Percentiles rank a stretch among this genome's conserved stretches.
These are phyloP conservation scores for Umbelopsis sp. DNA, from an alignment of 192 early-diverging fungal genomes.

Conservation along the genomic window DNA sequence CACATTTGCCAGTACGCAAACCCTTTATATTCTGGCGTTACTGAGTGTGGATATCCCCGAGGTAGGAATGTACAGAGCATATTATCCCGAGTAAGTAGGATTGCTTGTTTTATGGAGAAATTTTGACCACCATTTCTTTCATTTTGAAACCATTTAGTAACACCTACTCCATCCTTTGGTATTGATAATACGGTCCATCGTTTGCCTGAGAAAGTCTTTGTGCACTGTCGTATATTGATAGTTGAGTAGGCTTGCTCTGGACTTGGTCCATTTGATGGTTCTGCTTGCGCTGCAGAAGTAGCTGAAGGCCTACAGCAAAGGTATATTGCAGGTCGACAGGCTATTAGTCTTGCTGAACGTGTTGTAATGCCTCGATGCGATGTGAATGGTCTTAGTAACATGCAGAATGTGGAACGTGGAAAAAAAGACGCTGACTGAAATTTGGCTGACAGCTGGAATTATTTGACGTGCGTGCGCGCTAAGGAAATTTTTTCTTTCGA, in stretches of 20 bases:
- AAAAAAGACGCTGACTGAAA: neutral
- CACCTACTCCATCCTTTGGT: neutral
- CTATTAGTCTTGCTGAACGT: neutral
- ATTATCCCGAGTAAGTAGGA: constrained; percentile 4
- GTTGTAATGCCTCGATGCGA: neutral
- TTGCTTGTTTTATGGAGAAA: neutral
- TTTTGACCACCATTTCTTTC: neutral
- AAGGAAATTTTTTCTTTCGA: no score
- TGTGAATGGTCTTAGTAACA: neutral
- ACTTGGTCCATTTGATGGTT: neutral
- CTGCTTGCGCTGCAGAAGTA: neutral
- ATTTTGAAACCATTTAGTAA: neutral
- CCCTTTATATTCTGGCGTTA: constrained; percentile 70
- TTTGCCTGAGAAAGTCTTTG: constrained; percentile 6
- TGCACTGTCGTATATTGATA: constrained; percentile 5
- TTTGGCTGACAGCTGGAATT: neutral
- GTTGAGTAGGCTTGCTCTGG: neutral
- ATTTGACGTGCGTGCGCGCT: constrained; percentile 1
- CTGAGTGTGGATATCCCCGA: constrained; percentile 70
- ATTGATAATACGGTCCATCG: constrained; percentile 2
- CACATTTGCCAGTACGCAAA: constrained; percentile 82
- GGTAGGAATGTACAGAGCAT: constrained; percentile 67
- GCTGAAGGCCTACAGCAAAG: neutral
- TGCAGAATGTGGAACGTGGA: neutral
- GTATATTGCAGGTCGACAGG: neutral